Conservation (phyloP, 805 yeast genomes). For the Candida ipomoeae region DNA sequence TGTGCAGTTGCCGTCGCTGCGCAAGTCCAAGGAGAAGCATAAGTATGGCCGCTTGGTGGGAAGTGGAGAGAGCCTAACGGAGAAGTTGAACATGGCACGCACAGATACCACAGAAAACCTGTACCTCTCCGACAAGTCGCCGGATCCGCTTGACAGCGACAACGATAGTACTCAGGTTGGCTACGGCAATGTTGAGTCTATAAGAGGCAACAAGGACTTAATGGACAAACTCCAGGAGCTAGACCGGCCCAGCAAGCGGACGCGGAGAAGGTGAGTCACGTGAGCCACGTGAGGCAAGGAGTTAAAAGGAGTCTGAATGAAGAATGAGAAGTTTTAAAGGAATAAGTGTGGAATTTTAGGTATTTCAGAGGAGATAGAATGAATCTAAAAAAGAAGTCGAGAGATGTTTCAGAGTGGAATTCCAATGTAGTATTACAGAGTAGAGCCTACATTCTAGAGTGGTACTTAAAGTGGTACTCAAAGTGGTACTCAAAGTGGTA, state of each 20-base stretch:
- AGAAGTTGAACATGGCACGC: constrained; percentile 11
- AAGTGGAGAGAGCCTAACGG: constrained; percentile 16
- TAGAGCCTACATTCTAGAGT: no score
- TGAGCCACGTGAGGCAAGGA: neutral
- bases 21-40: constrained; percentile 38
- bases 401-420: no score
- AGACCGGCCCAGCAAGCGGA: constrained; percentile 9
- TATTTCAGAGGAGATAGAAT: no score
- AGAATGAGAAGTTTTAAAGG: no score
- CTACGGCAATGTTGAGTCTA: constrained; percentile 15
- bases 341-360: no score
- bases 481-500: no score
- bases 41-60: constrained; percentile 49
- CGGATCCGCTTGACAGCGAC: constrained; percentile 9
- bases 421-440: no score
- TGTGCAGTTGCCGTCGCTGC: constrained; percentile 51
- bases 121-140: neutral
- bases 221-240: constrained; percentile 14
- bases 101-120: constrained; percentile 4
- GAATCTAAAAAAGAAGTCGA: no score
- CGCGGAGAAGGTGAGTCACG: constrained; percentile 4
- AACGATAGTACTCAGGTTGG: constrained; percentile 16
- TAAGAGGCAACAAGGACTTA: constrained; percentile 10
- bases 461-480: no score
- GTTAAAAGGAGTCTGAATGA: no score